These are phyloP conservation scores for Lactarius deliciosus DNA, from an alignment of 768 basidiomycete genomes.

Conservation along the genomic window DNA sequence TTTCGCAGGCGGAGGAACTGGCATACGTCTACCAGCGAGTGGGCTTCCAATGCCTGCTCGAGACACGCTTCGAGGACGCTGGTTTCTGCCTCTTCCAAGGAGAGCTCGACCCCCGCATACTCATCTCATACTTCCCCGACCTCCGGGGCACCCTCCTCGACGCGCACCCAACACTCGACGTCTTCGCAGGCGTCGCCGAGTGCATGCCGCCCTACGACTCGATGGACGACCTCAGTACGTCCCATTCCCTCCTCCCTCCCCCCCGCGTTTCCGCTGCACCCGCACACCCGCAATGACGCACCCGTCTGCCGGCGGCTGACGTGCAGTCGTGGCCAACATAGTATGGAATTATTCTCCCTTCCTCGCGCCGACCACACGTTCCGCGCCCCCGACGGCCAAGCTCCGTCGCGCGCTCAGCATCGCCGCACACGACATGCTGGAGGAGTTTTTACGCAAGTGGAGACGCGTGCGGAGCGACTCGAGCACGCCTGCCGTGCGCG, in stretches of 20 bases:
- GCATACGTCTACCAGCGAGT: slow-evolving; percentile 79
- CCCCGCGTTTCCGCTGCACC: slow-evolving; percentile 23
- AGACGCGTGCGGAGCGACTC: slow-evolving; percentile 46
- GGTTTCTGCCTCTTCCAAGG: slow-evolving; percentile 75
- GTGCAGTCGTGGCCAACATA: slow-evolving; percentile 81
- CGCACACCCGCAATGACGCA: slow-evolving; percentile 31
- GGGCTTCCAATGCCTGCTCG: slow-evolving; percentile 73
- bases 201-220: slow-evolving; percentile 66
- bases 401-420: slow-evolving; percentile 60
- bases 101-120: slow-evolving; percentile 77
- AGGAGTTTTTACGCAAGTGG: slow-evolving; percentile 63
- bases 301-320: slow-evolving; percentile 64
- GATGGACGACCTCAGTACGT: slow-evolving; percentile 88
- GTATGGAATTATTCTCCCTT: slow-evolving; percentile 91
- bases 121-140: slow-evolving; percentile 77
- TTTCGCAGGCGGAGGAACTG: slow-evolving; percentile 59
- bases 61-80: slow-evolving; percentile 83
- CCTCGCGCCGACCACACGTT: slow-evolving; percentile 64
- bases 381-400: slow-evolving; percentile 69
- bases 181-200: slow-evolving; percentile 75
- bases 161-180: slow-evolving; percentile 55
- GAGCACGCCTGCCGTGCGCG: slow-evolving; percentile 29
- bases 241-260: slow-evolving; percentile 25
- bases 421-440: slow-evolving; percentile 76
- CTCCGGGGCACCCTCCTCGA: slow-evolving; percentile 65